Base-by-base conservation (phyloP, 352 stramenopile species). In the Pelagophyceae sp. region DNA sequence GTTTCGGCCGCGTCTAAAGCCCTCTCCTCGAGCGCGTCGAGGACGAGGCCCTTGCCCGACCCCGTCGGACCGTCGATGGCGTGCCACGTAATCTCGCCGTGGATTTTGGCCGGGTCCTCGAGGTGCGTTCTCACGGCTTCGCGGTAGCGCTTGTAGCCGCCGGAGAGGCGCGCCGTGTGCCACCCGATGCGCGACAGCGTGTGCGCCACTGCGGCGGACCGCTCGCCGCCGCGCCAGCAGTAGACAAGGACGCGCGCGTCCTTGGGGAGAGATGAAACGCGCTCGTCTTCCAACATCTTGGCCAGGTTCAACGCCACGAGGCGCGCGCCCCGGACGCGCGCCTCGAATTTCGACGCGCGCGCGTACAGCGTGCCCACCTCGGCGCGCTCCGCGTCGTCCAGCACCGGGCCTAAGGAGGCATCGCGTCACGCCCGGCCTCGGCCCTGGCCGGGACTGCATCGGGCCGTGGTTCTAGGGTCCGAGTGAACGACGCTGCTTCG, bases 361-460 rank as follows among this genome's bases (percentile, higher is more conserved):
- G 31, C 61, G 61, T 71, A 71, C n/a, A 71, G 61, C 61, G 61
- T 71, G 61, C 61, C 61, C n/a, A 71, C 61, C 61, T 71, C 61
- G 15, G 61, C 61, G 61, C 61, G 61, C 33, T 71, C 61, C 3
- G 3, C 61, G 61, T 71, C 61, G 31, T 71, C 61, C 3, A 71
- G 61, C 3, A 71, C 61, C 15, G 61, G 61, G 15, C 17, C n/a
- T n/a, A n/a, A n/a, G n/a, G n/a, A n/a, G n/a, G n/a, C n/a, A n/a
- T n/a, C n/a, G n/a, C n/a, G n/a, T n/a, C n/a, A n/a, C n/a, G n/a
- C n/a, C n/a, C n/a, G n/a, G n/a, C n/a, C n/a, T n/a, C n/a, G n/a
- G n/a, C n/a, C n/a, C n/a, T n/a, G n/a, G n/a, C n/a, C n/a, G n/a
- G n/a, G n/a, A n/a, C n/a, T n/a, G n/a, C n/a, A n/a, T n/a, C n/a